These are phyloP conservation scores for Colletotrichum destructivum DNA, from an alignment of 2,329 filamentous ascomycete species.

Conservation along the genomic window DNA sequence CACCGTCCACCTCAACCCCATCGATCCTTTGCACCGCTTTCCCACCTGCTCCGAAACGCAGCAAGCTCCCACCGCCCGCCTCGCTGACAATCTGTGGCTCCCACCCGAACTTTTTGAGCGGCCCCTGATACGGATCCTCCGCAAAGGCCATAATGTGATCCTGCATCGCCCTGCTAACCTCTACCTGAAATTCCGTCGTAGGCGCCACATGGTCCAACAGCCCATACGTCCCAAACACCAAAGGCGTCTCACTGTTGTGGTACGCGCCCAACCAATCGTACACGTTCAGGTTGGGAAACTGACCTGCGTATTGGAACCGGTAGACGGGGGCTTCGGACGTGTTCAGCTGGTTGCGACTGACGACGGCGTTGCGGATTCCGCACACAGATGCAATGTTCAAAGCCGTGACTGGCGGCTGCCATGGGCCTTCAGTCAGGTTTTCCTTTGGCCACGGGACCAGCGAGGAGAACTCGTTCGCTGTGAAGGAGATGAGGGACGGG, in stretches of 20 bases:
- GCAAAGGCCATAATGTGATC: slow-evolving; percentile 48
- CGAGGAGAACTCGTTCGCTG: slow-evolving; percentile 51
- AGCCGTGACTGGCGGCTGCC: slow-evolving; percentile 40
- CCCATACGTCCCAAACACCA: slow-evolving; percentile 56
- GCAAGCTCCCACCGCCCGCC: slow-evolving; percentile 32
- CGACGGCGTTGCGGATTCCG: slow-evolving; percentile 48
- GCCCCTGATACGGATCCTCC: slow-evolving; percentile 46
- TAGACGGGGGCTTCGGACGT: slow-evolving; percentile 50
- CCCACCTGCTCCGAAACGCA: slow-evolving; percentile 40
- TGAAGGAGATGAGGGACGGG: slow-evolving; percentile 52
- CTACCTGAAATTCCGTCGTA: slow-evolving; percentile 47
- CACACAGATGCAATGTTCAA: slow-evolving; percentile 47
- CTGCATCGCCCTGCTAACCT: slow-evolving; percentile 47
- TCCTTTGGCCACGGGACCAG: slow-evolving; percentile 48
- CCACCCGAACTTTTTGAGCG: slow-evolving; percentile 44
- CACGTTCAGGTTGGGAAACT: slow-evolving; percentile 58
- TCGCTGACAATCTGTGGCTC: slow-evolving; percentile 43
- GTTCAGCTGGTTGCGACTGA: slow-evolving; percentile 46
- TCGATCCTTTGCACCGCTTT: slow-evolving; percentile 44
- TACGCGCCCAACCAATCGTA: slow-evolving; percentile 59
- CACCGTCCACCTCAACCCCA: slow-evolving; percentile 42
- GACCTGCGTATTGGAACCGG: slow-evolving; percentile 57
- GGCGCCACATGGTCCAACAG: slow-evolving; percentile 45
- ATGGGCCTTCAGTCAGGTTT: slow-evolving; percentile 50
- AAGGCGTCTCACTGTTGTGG: slow-evolving; percentile 55